Evolutionary conservation across 768 basidiomycete genomes (phyloP), one percentile per base, ranked within the genome.

Genomic region (Pulveroboletus frians): DNA sequence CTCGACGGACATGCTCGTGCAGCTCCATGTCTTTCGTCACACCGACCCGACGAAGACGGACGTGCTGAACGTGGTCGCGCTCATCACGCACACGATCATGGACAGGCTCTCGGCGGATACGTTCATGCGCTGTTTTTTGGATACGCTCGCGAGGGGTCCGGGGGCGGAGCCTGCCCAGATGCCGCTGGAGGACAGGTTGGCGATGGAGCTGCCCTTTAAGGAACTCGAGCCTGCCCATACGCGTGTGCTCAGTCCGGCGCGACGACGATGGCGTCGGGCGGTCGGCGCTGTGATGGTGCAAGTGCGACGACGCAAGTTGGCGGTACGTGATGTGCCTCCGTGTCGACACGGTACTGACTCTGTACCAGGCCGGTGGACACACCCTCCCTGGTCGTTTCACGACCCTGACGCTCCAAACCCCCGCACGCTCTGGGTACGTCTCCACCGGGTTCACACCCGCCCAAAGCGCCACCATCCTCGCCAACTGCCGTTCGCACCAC

Each of bases 341-440:
- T n/a, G n/a, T n/a, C n/a, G n/a, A n/a, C n/a, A n/a, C n/a, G n/a
- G n/a, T n/a, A n/a, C n/a, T n/a, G n/a, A n/a, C n/a, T n/a, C n/a
- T n/a, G n/a, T n/a, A n/a, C n/a, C n/a, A n/a, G 31, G 13, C 13
- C 80, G 81, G 80, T 3, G 81, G 81, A 3, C 80, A 83, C 41
- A 76, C 77, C 0, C 66, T 83, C 9, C 80, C 80, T 2, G 68
- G 75, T 39, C 73, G 62, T 14, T 45, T 70, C 31, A 71, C 73
- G 1, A 57, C 54, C 26, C 47, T 59, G 5, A 76, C 76, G 0
- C 53, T 57, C 2, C 60, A 59, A 38, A 67, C 63, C 0, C 71
- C 74, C 7, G 71, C 78, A 5, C 56, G 56, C 21, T 71, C 75
- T 18, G 59, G 62, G 27, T n/a, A 26, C 13, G 39, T 61, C 10